Conservation (phyloP, 164 flowering plant species). For the Umbilicus rupestris region DNA sequence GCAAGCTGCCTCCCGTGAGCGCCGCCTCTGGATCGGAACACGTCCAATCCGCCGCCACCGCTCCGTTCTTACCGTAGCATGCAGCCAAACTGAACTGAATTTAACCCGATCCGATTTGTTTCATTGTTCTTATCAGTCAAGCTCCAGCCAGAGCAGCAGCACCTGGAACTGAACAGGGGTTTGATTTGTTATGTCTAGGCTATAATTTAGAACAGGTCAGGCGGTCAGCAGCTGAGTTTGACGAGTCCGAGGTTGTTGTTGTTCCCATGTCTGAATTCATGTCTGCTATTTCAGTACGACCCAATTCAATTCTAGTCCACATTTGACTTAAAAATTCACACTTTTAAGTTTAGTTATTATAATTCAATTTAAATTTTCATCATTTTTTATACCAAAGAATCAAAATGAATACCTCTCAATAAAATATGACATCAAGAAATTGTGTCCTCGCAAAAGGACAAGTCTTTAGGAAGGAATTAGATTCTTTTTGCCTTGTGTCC, state of each 20-base stretch:
- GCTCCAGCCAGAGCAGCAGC: not conserved
- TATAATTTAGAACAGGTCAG: too few species aligned
- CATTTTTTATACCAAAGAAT: not conserved
- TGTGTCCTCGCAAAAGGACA: too few species aligned
- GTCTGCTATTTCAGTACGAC: too few species aligned
- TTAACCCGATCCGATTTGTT: not conserved
- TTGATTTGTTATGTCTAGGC: too few species aligned
- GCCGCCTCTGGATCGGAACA: not conserved
- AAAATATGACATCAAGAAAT: not conserved
- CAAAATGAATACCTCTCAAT: not conserved
- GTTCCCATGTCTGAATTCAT: too few species aligned
- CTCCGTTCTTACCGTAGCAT: not conserved
- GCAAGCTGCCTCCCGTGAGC: not conserved
- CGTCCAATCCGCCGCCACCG: not conserved
- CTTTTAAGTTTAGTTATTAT: too few species aligned
- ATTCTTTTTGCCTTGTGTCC: not conserved
- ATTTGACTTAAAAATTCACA: too few species aligned
- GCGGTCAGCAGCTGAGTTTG: too few species aligned
- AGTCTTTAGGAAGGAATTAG: not conserved
- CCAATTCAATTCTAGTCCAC: too few species aligned
- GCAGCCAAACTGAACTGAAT: not conserved
- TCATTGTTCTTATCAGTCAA: not conserved
- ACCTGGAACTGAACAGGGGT: not conserved
- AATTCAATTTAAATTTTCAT: not conserved
- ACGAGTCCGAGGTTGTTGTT: too few species aligned